Base-by-base conservation (phyloP, 2,329 filamentous ascomycete genomes). In the Colletotrichum sp. region DNA sequence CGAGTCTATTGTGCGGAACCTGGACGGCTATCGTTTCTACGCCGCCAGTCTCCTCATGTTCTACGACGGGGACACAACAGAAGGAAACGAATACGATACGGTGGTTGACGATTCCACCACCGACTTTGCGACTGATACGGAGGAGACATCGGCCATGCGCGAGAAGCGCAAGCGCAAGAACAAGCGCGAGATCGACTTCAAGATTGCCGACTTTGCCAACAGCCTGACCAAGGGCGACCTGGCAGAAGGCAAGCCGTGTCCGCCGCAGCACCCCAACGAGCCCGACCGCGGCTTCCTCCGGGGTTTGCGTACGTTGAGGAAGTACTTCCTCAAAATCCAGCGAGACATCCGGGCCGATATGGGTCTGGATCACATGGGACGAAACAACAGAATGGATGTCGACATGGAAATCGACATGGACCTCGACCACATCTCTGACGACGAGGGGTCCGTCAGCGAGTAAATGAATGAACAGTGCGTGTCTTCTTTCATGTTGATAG, bases 171-270 rank as follows among this genome's bases (percentile, higher is more conserved):
- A 78, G 79, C 87, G 85, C 81, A 89, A 82, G 81, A 91, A 88
- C 77, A 88, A 87, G 76, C 87, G 88, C 63, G 90, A 93, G 79
- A 96, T 98, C 82, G 95, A 98, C 84, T 93, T 99, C 86, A 98
- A 98, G 85, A 98, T 99, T 84, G 96, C 98, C 73, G 97, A 99
- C 85, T 99, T 99, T 87, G 97, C 97, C 78, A 99, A 99, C 83
- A 98, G 96, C 82, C 93, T 99, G 44, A 99, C 96, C 2, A 95
- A 95, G 6, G 94, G 97, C 79, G 96, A 98, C 81, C 85, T 92
- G 13, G 88, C 92, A 75, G 85, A 87, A 68, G 88, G 90, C 77
- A 90, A 89, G 80, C 87, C 90, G 6, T 98, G 96, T 80, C 97
- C 97, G 16, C 97, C 97, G 6, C 90, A 92, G 75, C 92, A 98